Evolutionary conservation across 257 asterid genomes (phyloP).

Genomic region (Echites panduratus): DNA sequence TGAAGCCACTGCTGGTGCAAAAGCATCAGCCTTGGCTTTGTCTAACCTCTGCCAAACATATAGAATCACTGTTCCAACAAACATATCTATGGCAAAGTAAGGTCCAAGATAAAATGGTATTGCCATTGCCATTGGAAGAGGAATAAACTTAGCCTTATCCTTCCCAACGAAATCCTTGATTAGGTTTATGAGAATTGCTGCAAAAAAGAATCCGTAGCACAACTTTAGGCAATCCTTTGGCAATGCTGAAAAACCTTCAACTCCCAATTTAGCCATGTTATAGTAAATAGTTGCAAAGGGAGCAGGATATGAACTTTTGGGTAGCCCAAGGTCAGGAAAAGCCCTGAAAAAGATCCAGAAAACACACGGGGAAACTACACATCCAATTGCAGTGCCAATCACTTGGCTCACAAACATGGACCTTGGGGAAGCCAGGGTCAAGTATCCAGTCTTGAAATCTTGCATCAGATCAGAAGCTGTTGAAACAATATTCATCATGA

Average conservation of each 20-base stretch:
- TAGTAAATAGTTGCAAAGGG: constrained; percentile 46
- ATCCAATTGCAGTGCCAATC: constrained; percentile 69
- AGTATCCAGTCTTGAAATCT: constrained; percentile 64
- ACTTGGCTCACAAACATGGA: constrained; percentile 72
- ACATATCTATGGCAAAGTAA: constrained; percentile 61
- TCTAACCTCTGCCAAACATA: constrained; percentile 48
- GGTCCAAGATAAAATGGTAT: constrained; percentile 61
- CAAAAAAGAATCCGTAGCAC: constrained; percentile 51
- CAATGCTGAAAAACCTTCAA: constrained; percentile 57
- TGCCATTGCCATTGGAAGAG: constrained; percentile 79
- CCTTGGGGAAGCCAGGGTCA: constrained; percentile 61
- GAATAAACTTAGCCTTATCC: constrained; percentile 39
- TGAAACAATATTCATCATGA: constrained; percentile 59
- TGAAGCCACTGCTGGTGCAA: constrained; percentile 59
- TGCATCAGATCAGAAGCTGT: constrained; percentile 62
- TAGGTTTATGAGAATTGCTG: constrained; percentile 43
- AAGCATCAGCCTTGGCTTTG: constrained; percentile 51
- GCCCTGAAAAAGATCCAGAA: constrained; percentile 62
- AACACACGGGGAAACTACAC: constrained; percentile 53
- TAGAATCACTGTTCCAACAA: constrained; percentile 54
- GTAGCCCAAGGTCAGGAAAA: constrained; percentile 42
- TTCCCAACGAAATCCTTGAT: constrained; percentile 48
- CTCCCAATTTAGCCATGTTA: constrained; percentile 61
- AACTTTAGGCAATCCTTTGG: constrained; percentile 51
- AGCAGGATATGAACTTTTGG: constrained; percentile 50